phyloP scores from a whole-genome alignment of 306 rosid species.

The Heteromeles arbutifolia region DNA sequence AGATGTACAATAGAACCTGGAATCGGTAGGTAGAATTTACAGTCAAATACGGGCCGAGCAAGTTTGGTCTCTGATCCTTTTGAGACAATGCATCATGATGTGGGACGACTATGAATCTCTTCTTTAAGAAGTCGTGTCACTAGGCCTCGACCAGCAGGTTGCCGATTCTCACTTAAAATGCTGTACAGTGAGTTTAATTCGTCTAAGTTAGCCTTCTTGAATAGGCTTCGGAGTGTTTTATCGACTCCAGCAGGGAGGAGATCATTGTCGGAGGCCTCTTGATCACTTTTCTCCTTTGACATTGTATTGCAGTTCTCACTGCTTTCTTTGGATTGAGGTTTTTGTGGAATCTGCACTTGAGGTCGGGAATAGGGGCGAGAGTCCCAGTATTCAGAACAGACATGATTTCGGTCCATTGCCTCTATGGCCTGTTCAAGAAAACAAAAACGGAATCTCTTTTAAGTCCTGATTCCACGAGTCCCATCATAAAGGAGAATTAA shows the following conservation, averaged over 20 bases:
- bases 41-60: slow-evolving; percentile 22
- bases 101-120: slow-evolving; percentile 53
- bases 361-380: slow-evolving; percentile 95
- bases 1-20: slow-evolving; percentile 34
- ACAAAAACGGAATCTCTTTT: background rate
- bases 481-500: background rate
- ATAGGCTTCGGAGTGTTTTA: slow-evolving; percentile 40
- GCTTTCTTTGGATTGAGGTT: slow-evolving; percentile 29
- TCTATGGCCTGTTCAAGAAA: slow-evolving; percentile 62
- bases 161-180: slow-evolving; percentile 46
- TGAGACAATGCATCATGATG: slow-evolving; percentile 37
- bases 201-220: slow-evolving; percentile 61
- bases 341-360: slow-evolving; percentile 67
- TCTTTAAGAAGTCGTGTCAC: slow-evolving; percentile 53
- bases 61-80: slow-evolving; percentile 25
- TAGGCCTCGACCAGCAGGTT: slow-evolving; percentile 35
- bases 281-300: slow-evolving; percentile 10
- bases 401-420: slow-evolving; percentile 77
- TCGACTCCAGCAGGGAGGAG: slow-evolving; percentile 27
- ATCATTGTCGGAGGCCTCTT: slow-evolving; percentile 21
- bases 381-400: slow-evolving; percentile 88
- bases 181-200: slow-evolving; percentile 65
- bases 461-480: background rate
- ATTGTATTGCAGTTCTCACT: slow-evolving; percentile 19
- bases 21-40: slow-evolving; percentile 52